phyloP scores from a whole-genome alignment of 2,329 filamentous ascomycete genomes.

The Trichoderma semiorbis region DNA sequence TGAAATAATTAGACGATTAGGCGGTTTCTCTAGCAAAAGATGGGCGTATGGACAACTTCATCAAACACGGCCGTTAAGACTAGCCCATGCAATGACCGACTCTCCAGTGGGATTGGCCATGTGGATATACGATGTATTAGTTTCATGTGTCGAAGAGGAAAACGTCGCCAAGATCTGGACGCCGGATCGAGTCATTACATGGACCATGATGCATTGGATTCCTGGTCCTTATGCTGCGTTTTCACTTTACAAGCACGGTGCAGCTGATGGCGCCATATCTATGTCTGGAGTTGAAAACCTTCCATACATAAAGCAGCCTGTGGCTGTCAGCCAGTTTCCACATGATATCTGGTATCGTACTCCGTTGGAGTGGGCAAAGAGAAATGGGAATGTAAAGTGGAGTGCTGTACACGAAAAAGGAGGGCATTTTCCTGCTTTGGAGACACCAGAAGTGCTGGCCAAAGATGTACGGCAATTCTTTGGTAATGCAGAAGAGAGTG shows the following conservation, averaged over 20 bases:
- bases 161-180: not conserved
- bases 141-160: not conserved
- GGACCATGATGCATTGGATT: constrained; percentile 2
- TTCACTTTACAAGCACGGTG: not conserved
- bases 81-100: not conserved
- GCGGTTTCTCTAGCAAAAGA: not conserved
- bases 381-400: not conserved
- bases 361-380: not conserved
- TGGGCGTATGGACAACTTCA: not conserved
- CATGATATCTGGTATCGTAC: not conserved
- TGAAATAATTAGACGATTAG: not conserved
- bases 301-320: not conserved
- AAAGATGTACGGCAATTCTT: not conserved
- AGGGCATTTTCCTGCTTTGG: not conserved
- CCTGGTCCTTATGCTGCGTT: not conserved
- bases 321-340: not conserved
- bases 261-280: not conserved
- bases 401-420: not conserved
- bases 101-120: not conserved
- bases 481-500: not conserved
- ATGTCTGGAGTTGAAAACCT: not conserved
- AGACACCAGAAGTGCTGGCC: not conserved
- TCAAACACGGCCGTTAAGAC: not conserved
- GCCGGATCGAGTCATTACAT: not conserved
- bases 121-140: not conserved